Evolutionary conservation across 2,329 filamentous ascomycete genomes (phyloP).

Genomic region (Aspergillus ustus): DNA sequence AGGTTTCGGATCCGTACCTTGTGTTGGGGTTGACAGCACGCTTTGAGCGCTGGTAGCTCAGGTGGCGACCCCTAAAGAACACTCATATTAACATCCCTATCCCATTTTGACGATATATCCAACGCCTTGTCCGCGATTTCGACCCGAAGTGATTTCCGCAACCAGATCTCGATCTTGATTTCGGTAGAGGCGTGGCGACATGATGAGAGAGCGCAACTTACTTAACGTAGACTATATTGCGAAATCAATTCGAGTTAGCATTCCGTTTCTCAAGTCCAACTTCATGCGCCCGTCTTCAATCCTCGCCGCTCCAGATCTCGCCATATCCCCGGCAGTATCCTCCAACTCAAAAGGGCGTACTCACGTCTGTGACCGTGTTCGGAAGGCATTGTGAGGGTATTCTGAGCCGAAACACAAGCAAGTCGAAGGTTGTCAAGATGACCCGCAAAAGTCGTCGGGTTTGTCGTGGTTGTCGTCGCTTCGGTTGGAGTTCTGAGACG

Average conservation of each 20-base stretch:
- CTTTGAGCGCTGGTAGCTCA: slow-evolving; percentile 96
- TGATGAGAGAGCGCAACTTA: slow-evolving; percentile 59
- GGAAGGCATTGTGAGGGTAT: slow-evolving; percentile 77
- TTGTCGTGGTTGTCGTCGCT: slow-evolving; percentile 50
- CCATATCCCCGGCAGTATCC: background rate
- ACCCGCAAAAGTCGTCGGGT: slow-evolving; percentile 48
- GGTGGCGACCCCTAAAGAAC: slow-evolving; percentile 82
- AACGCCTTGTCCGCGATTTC: slow-evolving; percentile 17
- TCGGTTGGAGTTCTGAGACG: slow-evolving; percentile 39
- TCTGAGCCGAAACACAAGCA: slow-evolving; percentile 49
- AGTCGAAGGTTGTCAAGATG: slow-evolving; percentile 48
- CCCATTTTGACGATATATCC: slow-evolving; percentile 10
- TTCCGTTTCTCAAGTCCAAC: slow-evolving; percentile 10
- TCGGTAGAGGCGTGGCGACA: slow-evolving; percentile 27
- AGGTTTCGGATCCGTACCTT: slow-evolving; percentile 47
- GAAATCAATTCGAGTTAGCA: slow-evolving; percentile 36
- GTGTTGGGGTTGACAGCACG: slow-evolving; percentile 88
- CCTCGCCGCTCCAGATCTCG: background rate
- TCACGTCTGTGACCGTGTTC: slow-evolving; percentile 88
- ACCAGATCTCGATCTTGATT: slow-evolving; percentile 16
- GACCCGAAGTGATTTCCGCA: slow-evolving; percentile 16
- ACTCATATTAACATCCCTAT: slow-evolving; percentile 41
- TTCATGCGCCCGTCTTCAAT: slow-evolving; percentile 1
- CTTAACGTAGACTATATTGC: slow-evolving; percentile 79
- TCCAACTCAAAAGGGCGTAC: slow-evolving; percentile 47